phyloP scores from a whole-genome alignment of 306 rosid genomes.

The Betula pendula region DNA sequence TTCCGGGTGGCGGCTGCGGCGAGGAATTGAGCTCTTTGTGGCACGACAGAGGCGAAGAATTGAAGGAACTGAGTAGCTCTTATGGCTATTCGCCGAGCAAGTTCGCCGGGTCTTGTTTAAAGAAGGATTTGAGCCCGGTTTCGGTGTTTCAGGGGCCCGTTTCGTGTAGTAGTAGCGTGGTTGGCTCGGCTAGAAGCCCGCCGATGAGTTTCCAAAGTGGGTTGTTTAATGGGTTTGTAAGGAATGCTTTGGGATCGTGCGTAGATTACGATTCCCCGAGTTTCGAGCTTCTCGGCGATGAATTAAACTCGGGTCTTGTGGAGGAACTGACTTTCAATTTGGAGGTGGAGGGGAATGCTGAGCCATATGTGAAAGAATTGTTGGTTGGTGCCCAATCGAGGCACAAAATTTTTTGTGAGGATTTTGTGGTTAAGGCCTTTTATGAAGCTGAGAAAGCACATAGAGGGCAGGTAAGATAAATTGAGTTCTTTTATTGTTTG shows the following conservation, averaged over 20 bases:
- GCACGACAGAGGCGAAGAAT: slow-evolving; percentile 65
- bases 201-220: slow-evolving; percentile 33
- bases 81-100: slow-evolving; percentile 70
- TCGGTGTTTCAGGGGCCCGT: slow-evolving; percentile 91
- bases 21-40: slow-evolving; percentile 65
- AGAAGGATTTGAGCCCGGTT: slow-evolving; percentile 81
- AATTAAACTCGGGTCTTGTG: slow-evolving; percentile 39
- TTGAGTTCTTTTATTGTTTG: not conserved
- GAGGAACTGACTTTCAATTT: slow-evolving; percentile 83
- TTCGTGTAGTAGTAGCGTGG: slow-evolving; percentile 62
- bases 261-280: slow-evolving; percentile 65
- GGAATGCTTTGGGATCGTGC: slow-evolving; percentile 77
- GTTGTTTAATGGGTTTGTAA: slow-evolving; percentile 75
- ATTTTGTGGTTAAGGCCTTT: slow-evolving; percentile 85
- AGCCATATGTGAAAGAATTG: slow-evolving; percentile 77
- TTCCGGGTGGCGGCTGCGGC: slow-evolving; percentile 40
- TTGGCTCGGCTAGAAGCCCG: slow-evolving; percentile 38
- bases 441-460: slow-evolving; percentile 94
- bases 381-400: slow-evolving; percentile 73
- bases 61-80: slow-evolving; percentile 74
- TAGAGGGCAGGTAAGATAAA: slow-evolving; percentile 75
- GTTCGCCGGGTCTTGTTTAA: slow-evolving; percentile 56
- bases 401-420: slow-evolving; percentile 81
- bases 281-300: slow-evolving; percentile 36
- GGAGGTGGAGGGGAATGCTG: slow-evolving; percentile 61